Evolutionary conservation across 805 yeast genomes (phyloP), one percentile per base, ranked within the genome.

Genomic region (Pichia ethanolica): DNA sequence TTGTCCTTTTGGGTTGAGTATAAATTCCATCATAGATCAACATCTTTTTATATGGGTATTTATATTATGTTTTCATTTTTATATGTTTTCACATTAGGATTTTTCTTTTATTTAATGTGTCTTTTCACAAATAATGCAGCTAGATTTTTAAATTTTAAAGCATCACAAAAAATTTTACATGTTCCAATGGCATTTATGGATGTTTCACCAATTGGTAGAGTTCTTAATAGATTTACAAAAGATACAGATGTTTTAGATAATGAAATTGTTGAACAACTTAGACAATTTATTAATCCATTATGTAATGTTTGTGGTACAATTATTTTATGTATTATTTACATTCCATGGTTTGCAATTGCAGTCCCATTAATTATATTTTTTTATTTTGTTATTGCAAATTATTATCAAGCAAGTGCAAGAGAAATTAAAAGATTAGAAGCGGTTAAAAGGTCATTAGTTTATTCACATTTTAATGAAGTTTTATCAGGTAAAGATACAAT

Each of bases 131-230:
- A 77, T 55, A 68, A 65, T 42, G 80, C 89, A 3, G 72, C 86
- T 5, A 75, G 67, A 48, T 61, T 58, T n/a, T 69, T 89, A 60
- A 88, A 88, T 59, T 68, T 82, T 39, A 34, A 14, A 10, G 58
- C 60, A 13, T 72, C 81, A 44, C 65, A 72, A 42, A 75, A 71
- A 36, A 71, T 89, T 13, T 68, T 89, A 52, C 82, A 82, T 52
- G 81, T 93, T 2, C 95, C 95, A 44, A 86, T 87, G 91, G 67
- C 82, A 0, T 89, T 79, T 62, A 74, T 88, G 67, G 96, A 89
- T 60, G 80, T 88, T 10, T 86, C 95, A 0, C 97, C 97, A 14
- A 75, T 86, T 72, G 96, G 97, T 1, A 74, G 96, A 56, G 82
- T 89, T 51, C 70, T 89, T 63, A 89, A 87, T 66, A 72, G 96